These are phyloP conservation scores for Colletotrichum lupini DNA, from an alignment of 2,329 filamentous ascomycete species.

Conservation along the genomic window DNA sequence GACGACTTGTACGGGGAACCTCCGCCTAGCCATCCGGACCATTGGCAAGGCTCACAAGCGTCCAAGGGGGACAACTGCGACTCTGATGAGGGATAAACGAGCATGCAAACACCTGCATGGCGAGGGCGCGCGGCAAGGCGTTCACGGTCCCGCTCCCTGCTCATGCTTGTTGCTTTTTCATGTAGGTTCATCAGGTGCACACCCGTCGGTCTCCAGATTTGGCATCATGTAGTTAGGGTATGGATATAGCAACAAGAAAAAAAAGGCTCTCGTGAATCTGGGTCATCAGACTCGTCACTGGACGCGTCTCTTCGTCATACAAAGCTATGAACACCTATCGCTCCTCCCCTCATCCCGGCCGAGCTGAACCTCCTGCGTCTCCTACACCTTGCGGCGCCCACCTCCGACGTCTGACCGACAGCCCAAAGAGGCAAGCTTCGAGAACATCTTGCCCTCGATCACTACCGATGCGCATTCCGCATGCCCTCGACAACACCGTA, in stretches of 20 bases:
- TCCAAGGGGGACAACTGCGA: neutral
- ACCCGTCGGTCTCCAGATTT: slow-evolving; percentile 2
- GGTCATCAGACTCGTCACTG: slow-evolving; percentile 12
- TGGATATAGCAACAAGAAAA: neutral
- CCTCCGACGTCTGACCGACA: slow-evolving; percentile 8
- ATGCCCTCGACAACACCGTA: neutral
- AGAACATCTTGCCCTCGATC: slow-evolving; percentile 17
- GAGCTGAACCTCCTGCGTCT: slow-evolving; percentile 18
- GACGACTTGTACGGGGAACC: neutral
- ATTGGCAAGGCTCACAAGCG: slow-evolving; percentile 12
- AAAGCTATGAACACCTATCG: slow-evolving; percentile 3
- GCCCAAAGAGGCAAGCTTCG: slow-evolving; percentile 16
- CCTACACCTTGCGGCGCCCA: neutral
- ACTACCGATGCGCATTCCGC: neutral
- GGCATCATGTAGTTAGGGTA: neutral
- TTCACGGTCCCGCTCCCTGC: neutral
- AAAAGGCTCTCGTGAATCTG: neutral
- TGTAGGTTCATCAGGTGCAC: neutral
- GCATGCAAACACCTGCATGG: neutral
- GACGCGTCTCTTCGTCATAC: neutral
- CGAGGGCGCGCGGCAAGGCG: slow-evolving; percentile 12
- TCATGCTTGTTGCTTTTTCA: neutral
- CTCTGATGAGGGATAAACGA: slow-evolving; percentile 12
- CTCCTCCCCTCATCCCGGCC: neutral
- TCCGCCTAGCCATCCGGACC: neutral